Percentiles rank a stretch among this genome's conserved stretches.
phyloP scores from a whole-genome alignment of 164 flowering plant genomes.

The Aristolochia fimbriata region DNA sequence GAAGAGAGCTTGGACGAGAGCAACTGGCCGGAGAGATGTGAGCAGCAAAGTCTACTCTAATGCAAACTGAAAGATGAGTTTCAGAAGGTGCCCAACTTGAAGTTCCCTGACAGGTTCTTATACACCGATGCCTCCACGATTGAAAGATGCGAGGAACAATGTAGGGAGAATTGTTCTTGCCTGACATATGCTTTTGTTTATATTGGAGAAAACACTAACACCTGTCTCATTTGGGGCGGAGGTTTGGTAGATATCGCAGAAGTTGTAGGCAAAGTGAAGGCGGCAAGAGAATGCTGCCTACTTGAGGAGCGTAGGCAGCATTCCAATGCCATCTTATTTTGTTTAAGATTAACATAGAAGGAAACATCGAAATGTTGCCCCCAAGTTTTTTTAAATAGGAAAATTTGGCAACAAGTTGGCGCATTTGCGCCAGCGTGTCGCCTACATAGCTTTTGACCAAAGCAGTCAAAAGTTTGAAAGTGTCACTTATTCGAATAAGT shows the following conservation, averaged over 20 bases:
- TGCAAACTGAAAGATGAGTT: constrained; percentile 7
- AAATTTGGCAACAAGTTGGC: too few species aligned
- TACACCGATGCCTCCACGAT: neutral
- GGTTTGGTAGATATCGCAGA: constrained; percentile 18
- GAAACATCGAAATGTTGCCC: too few species aligned
- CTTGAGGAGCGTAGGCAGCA: too few species aligned
- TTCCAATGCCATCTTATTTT: too few species aligned
- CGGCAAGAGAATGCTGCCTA: too few species aligned
- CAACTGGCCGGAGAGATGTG: constrained; percentile 7
- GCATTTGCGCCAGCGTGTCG: too few species aligned
- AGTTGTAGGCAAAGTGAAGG: neutral
- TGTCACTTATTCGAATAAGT: too few species aligned
- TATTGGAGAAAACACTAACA: constrained; percentile 6
- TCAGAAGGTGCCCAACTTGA: constrained; percentile 1
- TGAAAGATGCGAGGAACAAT: constrained; percentile 4
- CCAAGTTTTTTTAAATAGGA: too few species aligned
- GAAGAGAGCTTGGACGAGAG: neutral
- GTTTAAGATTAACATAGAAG: too few species aligned
- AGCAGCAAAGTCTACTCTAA: neutral
- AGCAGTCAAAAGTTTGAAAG: too few species aligned
- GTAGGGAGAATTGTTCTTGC: constrained; percentile 27
- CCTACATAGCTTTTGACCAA: too few species aligned
- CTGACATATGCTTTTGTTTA: constrained; percentile 20
- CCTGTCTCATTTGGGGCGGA: constrained; percentile 23
- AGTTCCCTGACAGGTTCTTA: constrained; percentile 5